phyloP scores from a whole-genome alignment of 495 filamentous ascomycete genomes.

The Filosporella fistucella region DNA sequence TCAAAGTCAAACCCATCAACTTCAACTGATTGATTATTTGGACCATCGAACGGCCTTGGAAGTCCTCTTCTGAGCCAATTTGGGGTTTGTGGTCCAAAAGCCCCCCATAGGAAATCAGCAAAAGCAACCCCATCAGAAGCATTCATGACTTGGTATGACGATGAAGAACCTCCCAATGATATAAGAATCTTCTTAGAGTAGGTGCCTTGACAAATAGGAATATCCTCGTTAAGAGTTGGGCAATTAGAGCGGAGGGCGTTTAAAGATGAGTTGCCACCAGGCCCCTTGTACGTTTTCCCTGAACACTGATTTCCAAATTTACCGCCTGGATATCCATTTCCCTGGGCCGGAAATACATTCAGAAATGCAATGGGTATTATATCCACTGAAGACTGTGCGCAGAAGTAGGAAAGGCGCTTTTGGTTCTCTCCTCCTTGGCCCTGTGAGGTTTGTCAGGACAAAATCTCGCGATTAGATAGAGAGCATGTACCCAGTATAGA shows the following conservation, averaged over 20 bases:
- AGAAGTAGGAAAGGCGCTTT: conserved; percentile 47
- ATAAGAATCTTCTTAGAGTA: conserved; percentile 57
- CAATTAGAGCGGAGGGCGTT: conserved; percentile 29
- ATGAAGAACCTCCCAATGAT: conserved; percentile 48
- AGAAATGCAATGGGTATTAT: conserved; percentile 65
- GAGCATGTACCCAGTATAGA: too few relatives aligned
- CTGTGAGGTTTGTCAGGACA: too few relatives aligned
- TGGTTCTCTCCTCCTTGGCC: too few relatives aligned
- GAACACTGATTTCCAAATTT: conserved; percentile 70
- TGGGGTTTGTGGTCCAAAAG: conserved; percentile 42
- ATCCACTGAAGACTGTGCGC: conserved; percentile 53
- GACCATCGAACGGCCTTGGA: conserved; percentile 34
- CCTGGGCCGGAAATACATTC: conserved; percentile 54
- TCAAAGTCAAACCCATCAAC: conserved; percentile 57
- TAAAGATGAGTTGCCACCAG: conserved; percentile 25
- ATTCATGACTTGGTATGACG: conserved; percentile 25
- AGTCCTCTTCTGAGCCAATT: conserved; percentile 28
- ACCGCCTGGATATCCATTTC: conserved; percentile 48
- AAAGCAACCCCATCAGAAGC: conserved; percentile 49
- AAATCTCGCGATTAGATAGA: too few relatives aligned
- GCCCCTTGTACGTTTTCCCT: conserved; percentile 27
- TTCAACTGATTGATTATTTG: not conserved
- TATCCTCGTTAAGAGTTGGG: conserved; percentile 35
- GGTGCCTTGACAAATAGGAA: conserved; percentile 39
- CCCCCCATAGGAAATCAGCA: conserved; percentile 57